phyloP scores from a whole-genome alignment of 2,329 filamentous ascomycete species.

The Cladosporium sp. region DNA sequence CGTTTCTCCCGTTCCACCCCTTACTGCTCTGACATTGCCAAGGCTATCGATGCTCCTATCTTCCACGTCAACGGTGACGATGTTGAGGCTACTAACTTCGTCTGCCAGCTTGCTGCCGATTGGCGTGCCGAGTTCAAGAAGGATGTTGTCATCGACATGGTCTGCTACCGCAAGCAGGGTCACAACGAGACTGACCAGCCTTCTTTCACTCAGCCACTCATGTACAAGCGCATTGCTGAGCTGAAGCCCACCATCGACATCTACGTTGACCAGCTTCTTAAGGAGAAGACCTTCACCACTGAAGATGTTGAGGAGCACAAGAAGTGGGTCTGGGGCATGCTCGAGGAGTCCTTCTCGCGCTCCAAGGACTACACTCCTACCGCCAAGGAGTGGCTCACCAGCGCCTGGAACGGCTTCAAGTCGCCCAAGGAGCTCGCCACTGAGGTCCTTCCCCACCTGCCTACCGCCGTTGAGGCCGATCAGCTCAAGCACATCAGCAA shows the following conservation, averaged over 20 bases:
- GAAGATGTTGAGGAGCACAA: constrained; percentile 82
- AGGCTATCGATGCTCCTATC: constrained; percentile 95
- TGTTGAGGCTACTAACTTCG: constrained; percentile 96
- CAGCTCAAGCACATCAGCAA: constrained; percentile 77
- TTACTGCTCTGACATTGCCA: constrained; percentile 99
- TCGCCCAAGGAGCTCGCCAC: constrained; percentile 95
- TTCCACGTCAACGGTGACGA: constrained; percentile 99
- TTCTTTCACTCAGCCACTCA: constrained; percentile 97
- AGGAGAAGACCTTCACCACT: constrained; percentile 93
- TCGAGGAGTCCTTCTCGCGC: constrained; percentile 94
- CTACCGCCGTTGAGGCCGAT: constrained; percentile 72
- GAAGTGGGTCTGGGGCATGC: constrained; percentile 94
- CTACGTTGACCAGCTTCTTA: constrained; percentile 84
- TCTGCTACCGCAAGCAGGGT: constrained; percentile 98
- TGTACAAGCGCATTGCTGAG: constrained; percentile 95
- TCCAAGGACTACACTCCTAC: constrained; percentile 97
- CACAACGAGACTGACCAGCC: constrained; percentile 99
- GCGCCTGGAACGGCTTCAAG: constrained; percentile 99
- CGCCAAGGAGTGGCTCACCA: constrained; percentile 97
- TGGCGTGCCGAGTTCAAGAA: constrained; percentile 99
- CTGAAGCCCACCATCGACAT: constrained; percentile 83
- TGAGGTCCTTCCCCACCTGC: constrained; percentile 86
- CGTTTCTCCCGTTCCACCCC: constrained; percentile 95
- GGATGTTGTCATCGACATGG: constrained; percentile 95
- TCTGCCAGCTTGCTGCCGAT: constrained; percentile 93